Percentiles rank a stretch among this genome's conserved stretches.
phyloP scores from a whole-genome alignment of 352 stramenopile genomes.

The Phytophthora chlamydospora region DNA sequence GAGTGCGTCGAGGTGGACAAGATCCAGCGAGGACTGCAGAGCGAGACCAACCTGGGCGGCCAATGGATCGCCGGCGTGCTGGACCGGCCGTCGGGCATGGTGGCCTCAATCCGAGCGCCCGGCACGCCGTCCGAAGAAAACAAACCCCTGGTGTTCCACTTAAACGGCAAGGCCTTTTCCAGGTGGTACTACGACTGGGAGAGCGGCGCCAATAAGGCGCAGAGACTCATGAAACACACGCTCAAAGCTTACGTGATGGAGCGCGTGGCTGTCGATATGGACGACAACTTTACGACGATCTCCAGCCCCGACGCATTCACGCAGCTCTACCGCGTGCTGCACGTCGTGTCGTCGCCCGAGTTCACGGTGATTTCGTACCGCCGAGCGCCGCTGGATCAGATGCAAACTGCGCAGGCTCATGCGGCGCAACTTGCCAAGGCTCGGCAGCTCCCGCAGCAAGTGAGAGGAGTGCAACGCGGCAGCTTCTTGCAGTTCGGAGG shows the following conservation, averaged over 20 bases:
- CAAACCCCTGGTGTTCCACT: constrained; percentile 50
- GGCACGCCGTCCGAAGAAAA: constrained; percentile 18
- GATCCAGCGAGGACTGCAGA: constrained; percentile 47
- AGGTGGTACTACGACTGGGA: constrained; percentile 84
- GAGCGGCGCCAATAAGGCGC: constrained; percentile 70
- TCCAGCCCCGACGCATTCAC: constrained; percentile 18
- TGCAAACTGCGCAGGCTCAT: constrained; percentile 23
- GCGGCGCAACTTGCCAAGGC: constrained; percentile 11
- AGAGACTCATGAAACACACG: constrained; percentile 73
- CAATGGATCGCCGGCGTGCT: constrained; percentile 58
- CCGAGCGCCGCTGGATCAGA: constrained; percentile 44
- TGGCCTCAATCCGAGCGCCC: constrained; percentile 18
- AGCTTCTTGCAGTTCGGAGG: not conserved
- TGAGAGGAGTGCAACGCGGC: constrained; percentile 1
- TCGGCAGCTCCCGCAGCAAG: constrained; percentile 2
- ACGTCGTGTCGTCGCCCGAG: constrained; percentile 59
- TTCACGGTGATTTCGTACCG: constrained; percentile 81
- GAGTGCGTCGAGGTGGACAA: constrained; percentile 53
- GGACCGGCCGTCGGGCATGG: constrained; percentile 48
- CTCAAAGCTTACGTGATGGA: constrained; percentile 67
- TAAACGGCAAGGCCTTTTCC: constrained; percentile 53
- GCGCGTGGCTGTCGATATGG: constrained; percentile 40
- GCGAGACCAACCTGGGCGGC: constrained; percentile 61
- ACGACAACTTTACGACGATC: constrained; percentile 38
- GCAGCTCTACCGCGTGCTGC: constrained; percentile 53